These are phyloP conservation scores for Agrocybe pediades DNA, from an alignment of 768 basidiomycete species.

Conservation along the genomic window DNA sequence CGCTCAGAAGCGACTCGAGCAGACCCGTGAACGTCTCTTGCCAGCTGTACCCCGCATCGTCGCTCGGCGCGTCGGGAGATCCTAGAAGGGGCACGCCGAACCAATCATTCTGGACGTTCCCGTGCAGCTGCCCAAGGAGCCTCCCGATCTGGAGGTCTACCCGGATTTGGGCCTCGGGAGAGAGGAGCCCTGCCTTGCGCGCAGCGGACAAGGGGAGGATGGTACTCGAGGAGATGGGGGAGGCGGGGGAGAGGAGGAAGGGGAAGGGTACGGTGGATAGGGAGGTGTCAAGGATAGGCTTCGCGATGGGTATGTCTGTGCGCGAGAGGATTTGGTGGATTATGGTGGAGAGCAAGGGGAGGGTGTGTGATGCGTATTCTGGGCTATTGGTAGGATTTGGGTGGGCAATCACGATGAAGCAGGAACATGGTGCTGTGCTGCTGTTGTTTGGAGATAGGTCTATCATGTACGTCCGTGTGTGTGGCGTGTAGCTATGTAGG, in stretches of 20 bases:
- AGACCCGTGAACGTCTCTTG: constrained; percentile 69
- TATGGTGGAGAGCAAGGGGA: constrained; percentile 39
- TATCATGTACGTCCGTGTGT: constrained; percentile 22
- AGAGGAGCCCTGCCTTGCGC: constrained; percentile 34
- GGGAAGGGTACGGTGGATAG: constrained; percentile 46
- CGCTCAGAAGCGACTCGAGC: constrained; percentile 57
- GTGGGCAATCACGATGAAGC: constrained; percentile 15
- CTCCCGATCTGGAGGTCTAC: constrained; percentile 65
- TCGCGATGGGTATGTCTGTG: constrained; percentile 52
- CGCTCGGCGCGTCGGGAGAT: no score
- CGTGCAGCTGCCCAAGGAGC: constrained; percentile 64
- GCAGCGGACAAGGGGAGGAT: constrained; percentile 40
- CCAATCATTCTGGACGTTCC: constrained; percentile 73
- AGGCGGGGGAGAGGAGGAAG: constrained; percentile 53
- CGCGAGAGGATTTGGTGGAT: constrained; percentile 41
- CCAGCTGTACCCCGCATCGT: constrained; percentile 62
- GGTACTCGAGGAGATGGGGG: constrained; percentile 33
- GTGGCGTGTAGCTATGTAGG: constrained; percentile 18
- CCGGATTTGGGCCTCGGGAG: constrained; percentile 38
- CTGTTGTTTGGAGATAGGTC: constrained; percentile 13
- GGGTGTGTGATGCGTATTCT: constrained; percentile 36
- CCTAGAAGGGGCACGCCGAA: constrained; percentile 55
- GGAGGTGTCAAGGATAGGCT: constrained; percentile 50
- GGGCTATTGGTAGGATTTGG: not conserved
- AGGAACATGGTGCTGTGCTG: constrained; percentile 3